Conservation (phyloP, 2,329 filamentous ascomycete genomes). For the Immersiporthe knoxdaviesiana region DNA sequence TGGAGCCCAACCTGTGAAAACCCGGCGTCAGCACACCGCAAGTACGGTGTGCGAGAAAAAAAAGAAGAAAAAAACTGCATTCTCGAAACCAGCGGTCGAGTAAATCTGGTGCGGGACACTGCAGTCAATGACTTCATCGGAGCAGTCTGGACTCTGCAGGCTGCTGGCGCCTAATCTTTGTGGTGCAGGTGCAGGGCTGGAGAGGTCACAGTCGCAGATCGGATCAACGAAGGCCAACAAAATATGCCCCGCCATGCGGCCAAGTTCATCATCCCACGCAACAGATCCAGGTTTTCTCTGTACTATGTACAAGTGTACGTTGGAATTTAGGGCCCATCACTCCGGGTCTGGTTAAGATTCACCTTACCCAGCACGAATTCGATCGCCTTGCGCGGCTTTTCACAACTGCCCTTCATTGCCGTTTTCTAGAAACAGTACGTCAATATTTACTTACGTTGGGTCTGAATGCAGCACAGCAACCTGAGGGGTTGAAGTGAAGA, state of each 20-base stretch:
- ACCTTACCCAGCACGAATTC: constrained; percentile 16
- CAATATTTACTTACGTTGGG: background rate
- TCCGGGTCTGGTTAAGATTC: background rate
- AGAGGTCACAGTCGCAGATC: background rate
- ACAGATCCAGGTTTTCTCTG: background rate
- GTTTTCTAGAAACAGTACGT: background rate
- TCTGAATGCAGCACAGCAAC: background rate
- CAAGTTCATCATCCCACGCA: background rate
- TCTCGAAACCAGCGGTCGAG: background rate
- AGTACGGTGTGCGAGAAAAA: background rate
- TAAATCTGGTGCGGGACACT: background rate
- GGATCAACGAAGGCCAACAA: constrained; percentile 4
- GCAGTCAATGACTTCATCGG: constrained; percentile 5
- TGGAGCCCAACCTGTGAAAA: constrained; percentile 8
- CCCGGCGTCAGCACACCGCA: constrained; percentile 5
- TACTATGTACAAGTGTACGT: background rate
- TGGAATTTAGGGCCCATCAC: constrained; percentile 2
- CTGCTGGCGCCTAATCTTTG: background rate
- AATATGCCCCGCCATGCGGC: constrained; percentile 3
- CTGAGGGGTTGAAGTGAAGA: background rate
- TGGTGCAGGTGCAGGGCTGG: background rate
- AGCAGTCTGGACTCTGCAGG: background rate
- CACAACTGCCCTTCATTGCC: background rate
- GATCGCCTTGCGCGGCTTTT: constrained; percentile 10
- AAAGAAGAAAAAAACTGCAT: too few relatives aligned